These are phyloP conservation scores for Exophiala calicioides DNA, from an alignment of 2,329 filamentous ascomycete genomes.

Conservation along the genomic window DNA sequence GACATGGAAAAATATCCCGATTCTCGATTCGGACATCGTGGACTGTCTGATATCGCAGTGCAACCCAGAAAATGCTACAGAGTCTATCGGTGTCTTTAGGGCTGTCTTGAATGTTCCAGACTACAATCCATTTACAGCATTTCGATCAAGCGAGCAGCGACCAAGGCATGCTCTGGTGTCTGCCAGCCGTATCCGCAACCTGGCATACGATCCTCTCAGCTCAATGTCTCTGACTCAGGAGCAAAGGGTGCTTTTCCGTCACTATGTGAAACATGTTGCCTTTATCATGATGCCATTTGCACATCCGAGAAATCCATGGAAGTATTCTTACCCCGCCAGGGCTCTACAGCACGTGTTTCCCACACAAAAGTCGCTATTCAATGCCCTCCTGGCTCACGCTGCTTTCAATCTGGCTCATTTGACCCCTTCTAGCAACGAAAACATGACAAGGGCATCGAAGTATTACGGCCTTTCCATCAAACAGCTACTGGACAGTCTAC, in stretches of 20 bases:
- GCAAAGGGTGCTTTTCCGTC: constrained; percentile 25
- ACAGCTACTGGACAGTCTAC: neutral
- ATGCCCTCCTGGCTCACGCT: constrained; percentile 13
- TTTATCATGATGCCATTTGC: constrained; percentile 30
- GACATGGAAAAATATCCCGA: constrained; percentile 2
- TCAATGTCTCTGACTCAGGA: constrained; percentile 16
- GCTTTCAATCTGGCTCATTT: constrained; percentile 16
- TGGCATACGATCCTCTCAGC: neutral
- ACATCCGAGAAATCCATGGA: constrained; percentile 29
- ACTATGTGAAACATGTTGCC: constrained; percentile 27
- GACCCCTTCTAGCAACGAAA: neutral
- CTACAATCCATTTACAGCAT: constrained; percentile 5
- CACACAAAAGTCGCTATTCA: constrained; percentile 9
- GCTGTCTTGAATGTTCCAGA: neutral
- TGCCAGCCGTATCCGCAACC: neutral
- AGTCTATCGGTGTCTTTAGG: neutral
- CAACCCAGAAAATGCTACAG: neutral
- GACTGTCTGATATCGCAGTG: constrained; percentile 13
- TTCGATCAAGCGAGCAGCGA: neutral
- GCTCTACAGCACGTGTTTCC: constrained; percentile 12
- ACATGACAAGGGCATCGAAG: constrained; percentile 2
- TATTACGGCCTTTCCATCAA: constrained; percentile 10
- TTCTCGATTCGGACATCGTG: constrained; percentile 6
- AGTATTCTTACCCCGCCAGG: constrained; percentile 25
- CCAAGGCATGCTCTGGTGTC: neutral